These are phyloP conservation scores for Kodamaea fukazawae DNA, from an alignment of 805 yeast species.

Conservation along the genomic window DNA sequence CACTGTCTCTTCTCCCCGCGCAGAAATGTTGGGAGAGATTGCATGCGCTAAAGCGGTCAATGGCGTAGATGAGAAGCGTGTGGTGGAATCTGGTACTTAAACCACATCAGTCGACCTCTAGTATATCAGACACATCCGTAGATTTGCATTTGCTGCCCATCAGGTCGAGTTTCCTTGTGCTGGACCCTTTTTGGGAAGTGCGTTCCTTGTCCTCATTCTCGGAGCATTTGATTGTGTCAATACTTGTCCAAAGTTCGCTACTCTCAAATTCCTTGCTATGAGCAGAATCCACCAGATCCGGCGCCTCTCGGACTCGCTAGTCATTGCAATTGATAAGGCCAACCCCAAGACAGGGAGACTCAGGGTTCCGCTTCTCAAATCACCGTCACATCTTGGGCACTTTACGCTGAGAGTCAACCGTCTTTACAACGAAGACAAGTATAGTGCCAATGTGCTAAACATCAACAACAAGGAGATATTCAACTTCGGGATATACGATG, in stretches of 20 bases:
- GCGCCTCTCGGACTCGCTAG: background rate
- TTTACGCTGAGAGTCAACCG: conserved; percentile 73
- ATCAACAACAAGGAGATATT: conserved; percentile 36
- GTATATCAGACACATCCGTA: no score
- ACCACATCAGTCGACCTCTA: background rate
- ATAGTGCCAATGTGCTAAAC: conserved; percentile 59
- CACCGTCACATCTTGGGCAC: conserved; percentile 80
- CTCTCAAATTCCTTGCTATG: no score
- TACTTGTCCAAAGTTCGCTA: no score
- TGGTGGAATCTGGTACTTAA: background rate
- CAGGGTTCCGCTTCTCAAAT: conserved; percentile 55
- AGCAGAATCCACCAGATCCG: background rate
- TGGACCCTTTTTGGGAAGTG: no score
- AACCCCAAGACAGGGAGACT: conserved; percentile 27
- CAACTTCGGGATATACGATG: conserved; percentile 80
- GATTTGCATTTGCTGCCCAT: no score
- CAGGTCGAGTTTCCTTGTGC: no score
- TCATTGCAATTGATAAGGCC: background rate
- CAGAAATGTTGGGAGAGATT: no score
- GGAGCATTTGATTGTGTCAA: no score
- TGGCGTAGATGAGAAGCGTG: background rate
- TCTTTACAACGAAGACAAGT: conserved; percentile 76
- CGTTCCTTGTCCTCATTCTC: no score
- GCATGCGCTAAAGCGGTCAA: no score
- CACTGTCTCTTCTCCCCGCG: no score